Percentiles rank a stretch among this genome's conserved stretches.
These are phyloP conservation scores for Aristolochia fimbriata DNA, from an alignment of 164 flowering plant genomes.

Conservation along the genomic window DNA sequence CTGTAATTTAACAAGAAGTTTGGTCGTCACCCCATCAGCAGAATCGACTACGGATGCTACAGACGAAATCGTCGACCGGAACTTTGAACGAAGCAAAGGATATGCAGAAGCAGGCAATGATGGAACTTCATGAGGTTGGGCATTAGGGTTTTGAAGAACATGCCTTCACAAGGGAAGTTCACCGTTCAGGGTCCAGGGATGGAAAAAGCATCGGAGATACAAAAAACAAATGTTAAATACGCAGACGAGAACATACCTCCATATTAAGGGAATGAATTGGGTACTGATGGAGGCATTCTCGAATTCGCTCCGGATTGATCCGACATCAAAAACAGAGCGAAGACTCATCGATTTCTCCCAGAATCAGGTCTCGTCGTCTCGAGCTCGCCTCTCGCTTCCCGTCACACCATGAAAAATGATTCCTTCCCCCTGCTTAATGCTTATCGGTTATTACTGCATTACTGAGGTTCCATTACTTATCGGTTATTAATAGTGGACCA, in stretches of 20 bases:
- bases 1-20: constrained; percentile 79
- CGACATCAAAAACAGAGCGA: constrained; percentile 66
- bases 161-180: constrained; percentile 18
- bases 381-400: no score
- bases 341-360: constrained; percentile 15
- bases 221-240: not conserved
- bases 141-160: constrained; percentile 50
- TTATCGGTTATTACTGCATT: no score
- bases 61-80: constrained; percentile 52
- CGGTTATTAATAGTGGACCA: no score
- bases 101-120: constrained; percentile 72
- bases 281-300: constrained; percentile 47
- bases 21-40: constrained; percentile 68
- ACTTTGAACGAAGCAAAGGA: constrained; percentile 54
- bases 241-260: constrained; percentile 46
- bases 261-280: constrained; percentile 54
- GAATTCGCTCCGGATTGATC: constrained; percentile 42
- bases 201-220: not conserved
- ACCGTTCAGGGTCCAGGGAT: not conserved
- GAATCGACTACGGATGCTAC: constrained; percentile 54
- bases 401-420: no score
- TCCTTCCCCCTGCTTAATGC: not conserved
- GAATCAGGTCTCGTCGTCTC: not conserved
- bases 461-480: no score
- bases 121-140: constrained; percentile 54